Evolutionary conservation across 2,329 filamentous ascomycete species (phyloP).

Genomic region (Ceratocystis cubensis): DNA sequence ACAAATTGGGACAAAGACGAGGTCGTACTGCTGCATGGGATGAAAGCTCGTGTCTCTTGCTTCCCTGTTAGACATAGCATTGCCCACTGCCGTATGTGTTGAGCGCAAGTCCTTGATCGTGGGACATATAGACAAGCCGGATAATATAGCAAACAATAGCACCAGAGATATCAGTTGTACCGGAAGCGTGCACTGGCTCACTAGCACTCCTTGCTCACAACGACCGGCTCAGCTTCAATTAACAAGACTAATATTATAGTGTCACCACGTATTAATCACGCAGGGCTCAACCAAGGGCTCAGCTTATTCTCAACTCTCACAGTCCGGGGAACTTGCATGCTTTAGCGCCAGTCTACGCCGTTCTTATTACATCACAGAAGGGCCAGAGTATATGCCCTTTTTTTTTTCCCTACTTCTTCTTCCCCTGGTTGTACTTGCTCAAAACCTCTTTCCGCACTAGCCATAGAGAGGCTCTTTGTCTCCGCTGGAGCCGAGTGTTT

Average conservation of each 20-base stretch:
- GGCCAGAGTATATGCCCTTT: not conserved
- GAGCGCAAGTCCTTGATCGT: not conserved
- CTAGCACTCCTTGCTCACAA: not conserved
- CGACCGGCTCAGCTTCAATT: not conserved
- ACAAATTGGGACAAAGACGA: not conserved
- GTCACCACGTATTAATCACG: not conserved
- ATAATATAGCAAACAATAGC: not conserved
- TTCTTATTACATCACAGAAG: not conserved
- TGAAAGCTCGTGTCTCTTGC: not conserved
- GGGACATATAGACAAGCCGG: no score
- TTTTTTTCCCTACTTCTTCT: not conserved
- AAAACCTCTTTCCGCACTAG: no score
- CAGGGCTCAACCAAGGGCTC: not conserved
- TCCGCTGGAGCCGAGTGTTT: no score
- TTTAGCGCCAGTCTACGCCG: not conserved
- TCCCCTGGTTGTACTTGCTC: no score
- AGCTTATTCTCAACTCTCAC: not conserved
- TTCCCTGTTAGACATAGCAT: not conserved
- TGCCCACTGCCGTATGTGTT: not conserved
- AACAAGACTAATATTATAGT: slow-evolving; percentile 6
- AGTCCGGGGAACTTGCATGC: slow-evolving; percentile 4
- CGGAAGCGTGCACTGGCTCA: not conserved
- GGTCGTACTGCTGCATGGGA: not conserved
- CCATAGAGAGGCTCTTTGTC: no score
- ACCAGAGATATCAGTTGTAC: not conserved